A percentile compares a stretch with the other conserved stretches of the same genome.
phyloP scores from a whole-genome alignment of 352 stramenopile genomes.

The Globisporangium solare region DNA sequence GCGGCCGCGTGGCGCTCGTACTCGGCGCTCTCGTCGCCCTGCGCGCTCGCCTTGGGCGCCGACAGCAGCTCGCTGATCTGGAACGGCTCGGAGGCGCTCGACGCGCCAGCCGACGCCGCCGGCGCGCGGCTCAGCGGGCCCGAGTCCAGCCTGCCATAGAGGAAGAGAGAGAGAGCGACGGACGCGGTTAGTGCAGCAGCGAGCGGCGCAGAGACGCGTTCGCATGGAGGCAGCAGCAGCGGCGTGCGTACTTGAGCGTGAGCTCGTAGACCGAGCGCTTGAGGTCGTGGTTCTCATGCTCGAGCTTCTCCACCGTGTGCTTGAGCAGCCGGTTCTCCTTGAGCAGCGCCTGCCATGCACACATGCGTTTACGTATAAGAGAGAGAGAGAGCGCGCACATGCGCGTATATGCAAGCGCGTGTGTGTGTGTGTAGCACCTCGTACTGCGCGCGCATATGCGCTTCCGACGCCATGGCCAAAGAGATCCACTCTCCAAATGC shows the following conservation, averaged over 20 bases:
- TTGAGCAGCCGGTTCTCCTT: slow-evolving; percentile 88
- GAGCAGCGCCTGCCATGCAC: slow-evolving; percentile 36
- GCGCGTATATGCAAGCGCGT: not conserved
- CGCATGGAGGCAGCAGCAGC: no score
- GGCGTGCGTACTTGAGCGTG: slow-evolving; percentile 86
- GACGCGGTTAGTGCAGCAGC: no score
- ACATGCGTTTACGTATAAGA: not conserved
- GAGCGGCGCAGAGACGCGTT: no score
- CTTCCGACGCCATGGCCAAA: slow-evolving; percentile 63
- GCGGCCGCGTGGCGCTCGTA: slow-evolving; percentile 26
- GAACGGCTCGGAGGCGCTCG: slow-evolving; percentile 44
- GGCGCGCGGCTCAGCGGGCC: slow-evolving; percentile 13
- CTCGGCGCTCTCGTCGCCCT: slow-evolving; percentile 28
- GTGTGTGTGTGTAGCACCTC: slow-evolving; percentile 30
- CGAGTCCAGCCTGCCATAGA: slow-evolving; percentile 55
- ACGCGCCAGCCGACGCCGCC: slow-evolving; percentile 17
- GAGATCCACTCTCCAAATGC: no score
- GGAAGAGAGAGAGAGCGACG: no score
- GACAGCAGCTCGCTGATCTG: slow-evolving; percentile 65
- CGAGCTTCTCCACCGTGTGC: slow-evolving; percentile 75
- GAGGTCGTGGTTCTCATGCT: slow-evolving; percentile 87
- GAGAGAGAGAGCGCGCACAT: not conserved
- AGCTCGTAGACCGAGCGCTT: slow-evolving; percentile 90
- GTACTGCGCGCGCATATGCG: slow-evolving; percentile 78
- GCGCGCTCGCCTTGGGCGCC: slow-evolving; percentile 22